Conservation (phyloP, 257 asterid species). For the Galeopsis tetrahit region DNA sequence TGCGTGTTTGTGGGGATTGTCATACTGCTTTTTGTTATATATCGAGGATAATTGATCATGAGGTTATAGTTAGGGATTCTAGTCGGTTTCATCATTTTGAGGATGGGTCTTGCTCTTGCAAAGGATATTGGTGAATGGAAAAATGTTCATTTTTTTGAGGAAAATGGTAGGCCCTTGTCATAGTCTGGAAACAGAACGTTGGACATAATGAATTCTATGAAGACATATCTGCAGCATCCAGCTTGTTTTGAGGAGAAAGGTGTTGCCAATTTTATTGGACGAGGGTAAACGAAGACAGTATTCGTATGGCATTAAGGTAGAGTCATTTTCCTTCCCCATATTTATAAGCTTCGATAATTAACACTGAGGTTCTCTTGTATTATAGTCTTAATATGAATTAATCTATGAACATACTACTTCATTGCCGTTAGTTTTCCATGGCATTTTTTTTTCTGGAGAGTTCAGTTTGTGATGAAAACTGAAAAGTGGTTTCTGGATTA, state of each 20-base stretch:
- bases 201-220: too few relatives aligned
- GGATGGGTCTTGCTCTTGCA: conserved; percentile 86
- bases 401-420: background rate
- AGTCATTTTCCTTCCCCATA: background rate
- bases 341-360: background rate
- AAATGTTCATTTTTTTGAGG: conserved; percentile 6
- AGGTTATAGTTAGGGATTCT: conserved; percentile 79
- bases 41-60: conserved; percentile 73
- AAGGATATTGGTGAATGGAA: conserved; percentile 77
- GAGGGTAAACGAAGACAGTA: background rate
- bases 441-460: background rate
- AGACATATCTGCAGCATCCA: too few relatives aligned
- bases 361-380: background rate
- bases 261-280: background rate
- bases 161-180: background rate
- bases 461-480: background rate
- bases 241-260: background rate
- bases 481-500: background rate
- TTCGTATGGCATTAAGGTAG: background rate
- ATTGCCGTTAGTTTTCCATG: background rate
- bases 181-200: too few relatives aligned
- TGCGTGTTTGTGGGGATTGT: conserved; percentile 93
- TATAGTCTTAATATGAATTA: background rate
- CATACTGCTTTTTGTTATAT: conserved; percentile 71
- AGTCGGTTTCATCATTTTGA: conserved; percentile 95